Conservation (phyloP, 306 rosid species). For the Vachellia pachyceras region DNA sequence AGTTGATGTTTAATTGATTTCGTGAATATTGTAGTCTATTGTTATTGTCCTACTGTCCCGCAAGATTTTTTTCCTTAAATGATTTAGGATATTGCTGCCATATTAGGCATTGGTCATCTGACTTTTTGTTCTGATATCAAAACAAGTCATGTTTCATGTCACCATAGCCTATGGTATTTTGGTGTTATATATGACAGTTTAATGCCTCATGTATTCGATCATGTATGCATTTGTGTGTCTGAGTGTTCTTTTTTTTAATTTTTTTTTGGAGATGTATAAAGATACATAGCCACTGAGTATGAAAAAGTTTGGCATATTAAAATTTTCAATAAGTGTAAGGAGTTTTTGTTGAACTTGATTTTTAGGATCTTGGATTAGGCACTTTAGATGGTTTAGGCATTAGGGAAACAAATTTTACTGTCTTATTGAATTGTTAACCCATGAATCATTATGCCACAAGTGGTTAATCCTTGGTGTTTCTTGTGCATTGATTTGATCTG, state of each 20-base stretch:
- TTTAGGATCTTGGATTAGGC: neutral
- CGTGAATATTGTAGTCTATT: neutral
- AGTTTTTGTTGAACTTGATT: neutral
- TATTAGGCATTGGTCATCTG: neutral
- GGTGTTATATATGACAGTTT: neutral
- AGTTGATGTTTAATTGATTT: conserved; percentile 30
- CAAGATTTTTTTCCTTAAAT: conserved; percentile 7
- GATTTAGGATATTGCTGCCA: conserved; percentile 2
- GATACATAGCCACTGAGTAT: conserved; percentile 1
- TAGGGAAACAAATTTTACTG: neutral
- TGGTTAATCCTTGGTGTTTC: conserved; percentile 17
- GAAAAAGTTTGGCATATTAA: neutral
- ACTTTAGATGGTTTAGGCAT: neutral
- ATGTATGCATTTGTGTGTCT: neutral
- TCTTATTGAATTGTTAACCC: conserved; percentile 3
- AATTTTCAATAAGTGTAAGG: neutral
- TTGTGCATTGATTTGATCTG: conserved; percentile 25
- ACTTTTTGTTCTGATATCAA: conserved; percentile 16
- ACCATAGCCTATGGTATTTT: neutral
- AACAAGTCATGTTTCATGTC: conserved; percentile 1
- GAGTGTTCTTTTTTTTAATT: neutral
- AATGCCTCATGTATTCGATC: neutral
- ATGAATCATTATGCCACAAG: neutral
- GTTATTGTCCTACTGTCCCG: neutral
- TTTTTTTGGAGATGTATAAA: neutral